Evolutionary conservation across 1,284 basidiomycete species (phyloP), one percentile per base, ranked within the genome.

Genomic region (Neonothopanus nambi): DNA sequence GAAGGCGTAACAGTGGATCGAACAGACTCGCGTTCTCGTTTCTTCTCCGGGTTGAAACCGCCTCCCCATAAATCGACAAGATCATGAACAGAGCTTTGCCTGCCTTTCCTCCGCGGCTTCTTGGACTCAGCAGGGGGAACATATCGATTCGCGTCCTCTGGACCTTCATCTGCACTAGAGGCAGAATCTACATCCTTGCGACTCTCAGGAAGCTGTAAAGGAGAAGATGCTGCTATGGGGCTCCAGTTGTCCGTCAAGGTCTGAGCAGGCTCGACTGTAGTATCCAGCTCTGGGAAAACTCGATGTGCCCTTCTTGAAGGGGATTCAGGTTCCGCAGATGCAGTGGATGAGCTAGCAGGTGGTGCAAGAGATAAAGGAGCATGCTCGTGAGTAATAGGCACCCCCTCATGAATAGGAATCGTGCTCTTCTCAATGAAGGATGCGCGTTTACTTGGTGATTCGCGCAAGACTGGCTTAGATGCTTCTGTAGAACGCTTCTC

Each of bases 11-110:
- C 39, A n/a, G 51, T 56, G 24, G 51, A 53, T 21, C 47, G 47
- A 13, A 39, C 24, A 3, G 42, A 54, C 61, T 42, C 46, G 33
- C 33, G 49, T 36, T 67, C 70, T 54, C 69, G 72, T 52, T 79
- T 75, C 59, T 70, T 75, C 15, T 67, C 60, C 55, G 40, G 56
- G 54, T 55, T 62, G 46, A 73, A 56, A 11, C 76, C 75, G 13
- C 85, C 87, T 43, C 86, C 85, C 75, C 84, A 90, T 24, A 91
- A 67, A 65, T 87, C 85, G 33, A 91, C 86, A 50, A 91, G 66
- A 62, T 91, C 86, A 63, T 91, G 87, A 21, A 91, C 88, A 7
- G 89, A 91, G 59, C 81, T 84, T 70, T 91, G 87, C 57, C 87
- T 71, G 28, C 78, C 73, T 61, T 82, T 84, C 42, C 68, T 63